A percentile compares a stretch with the other conserved stretches of the same genome.
Evolutionary conservation across 140 eudicot genomes (phyloP).

Genomic region (Ambrosia hybrid): DNA sequence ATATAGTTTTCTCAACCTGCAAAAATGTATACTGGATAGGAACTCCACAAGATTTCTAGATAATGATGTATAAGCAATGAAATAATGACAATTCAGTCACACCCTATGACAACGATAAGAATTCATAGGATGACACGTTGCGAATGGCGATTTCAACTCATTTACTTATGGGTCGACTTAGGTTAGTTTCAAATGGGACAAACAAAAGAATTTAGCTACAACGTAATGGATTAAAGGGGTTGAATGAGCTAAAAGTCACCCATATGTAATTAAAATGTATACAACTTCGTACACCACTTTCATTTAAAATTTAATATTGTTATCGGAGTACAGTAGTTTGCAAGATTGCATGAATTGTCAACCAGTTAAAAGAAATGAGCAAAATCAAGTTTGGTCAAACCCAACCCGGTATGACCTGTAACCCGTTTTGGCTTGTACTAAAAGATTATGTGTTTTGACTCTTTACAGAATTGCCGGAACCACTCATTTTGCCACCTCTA

Average conservation of each 20-base stretch:
- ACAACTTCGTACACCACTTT: constrained; percentile 7
- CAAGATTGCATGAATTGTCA: neutral
- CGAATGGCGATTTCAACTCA: neutral
- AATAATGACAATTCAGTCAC: neutral
- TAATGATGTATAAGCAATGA: neutral
- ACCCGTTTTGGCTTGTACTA: neutral
- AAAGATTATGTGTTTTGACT: neutral
- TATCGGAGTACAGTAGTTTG: neutral
- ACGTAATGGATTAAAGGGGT: neutral
- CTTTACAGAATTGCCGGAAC: neutral
- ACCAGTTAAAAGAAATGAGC: neutral
- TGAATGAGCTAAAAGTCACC: neutral
- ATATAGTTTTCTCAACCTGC: constrained; percentile 94
- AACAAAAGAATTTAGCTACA: constrained; percentile 2
- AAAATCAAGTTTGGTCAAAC: neutral
- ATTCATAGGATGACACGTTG: neutral
- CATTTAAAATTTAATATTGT: constrained; percentile 1
- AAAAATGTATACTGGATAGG: neutral
- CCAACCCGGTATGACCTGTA: constrained; percentile 2
- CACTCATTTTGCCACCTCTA: constrained; percentile 5
- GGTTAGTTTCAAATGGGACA: neutral
- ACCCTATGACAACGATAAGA: neutral
- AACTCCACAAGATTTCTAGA: too few species aligned
- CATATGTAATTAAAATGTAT: constrained; percentile 4
- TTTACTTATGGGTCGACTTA: neutral